phyloP scores from a whole-genome alignment of 1,284 basidiomycete genomes.

The Melampsora larici-populina region DNA sequence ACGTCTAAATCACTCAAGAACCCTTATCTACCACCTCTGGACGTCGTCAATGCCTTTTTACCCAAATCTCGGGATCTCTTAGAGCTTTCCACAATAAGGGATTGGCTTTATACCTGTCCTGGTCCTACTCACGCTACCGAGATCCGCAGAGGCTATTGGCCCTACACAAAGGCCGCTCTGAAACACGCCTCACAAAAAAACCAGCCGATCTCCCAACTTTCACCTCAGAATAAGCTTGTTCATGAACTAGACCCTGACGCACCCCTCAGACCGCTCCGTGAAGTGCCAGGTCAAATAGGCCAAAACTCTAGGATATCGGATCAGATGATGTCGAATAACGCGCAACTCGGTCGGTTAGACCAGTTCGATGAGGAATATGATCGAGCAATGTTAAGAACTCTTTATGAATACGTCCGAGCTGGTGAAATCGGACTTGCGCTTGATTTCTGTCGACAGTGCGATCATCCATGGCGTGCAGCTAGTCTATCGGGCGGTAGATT shows the following conservation, averaged over 20 bases:
- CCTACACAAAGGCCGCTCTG: constrained; percentile 71
- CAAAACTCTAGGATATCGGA: constrained; percentile 48
- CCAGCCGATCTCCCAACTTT: constrained; percentile 55
- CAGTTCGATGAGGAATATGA: constrained; percentile 64
- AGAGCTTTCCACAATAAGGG: constrained; percentile 68
- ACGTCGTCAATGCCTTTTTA: constrained; percentile 69
- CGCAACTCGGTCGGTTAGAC: constrained; percentile 20
- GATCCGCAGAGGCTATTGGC: constrained; percentile 72
- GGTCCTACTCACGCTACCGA: constrained; percentile 63
- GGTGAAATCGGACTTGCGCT: constrained; percentile 79
- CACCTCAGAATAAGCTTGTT: constrained; percentile 59
- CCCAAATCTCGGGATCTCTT: constrained; percentile 62
- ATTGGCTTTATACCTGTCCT: constrained; percentile 75
- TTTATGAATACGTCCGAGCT: constrained; percentile 74
- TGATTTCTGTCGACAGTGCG: constrained; percentile 73
- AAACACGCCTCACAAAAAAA: constrained; percentile 63
- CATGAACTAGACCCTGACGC: constrained; percentile 73
- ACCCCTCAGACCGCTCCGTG: constrained; percentile 57
- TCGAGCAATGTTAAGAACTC: constrained; percentile 66
- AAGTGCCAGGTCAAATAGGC: constrained; percentile 71
- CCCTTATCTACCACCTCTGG: constrained; percentile 60
- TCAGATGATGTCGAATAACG: background rate
- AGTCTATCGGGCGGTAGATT: constrained; percentile 72
- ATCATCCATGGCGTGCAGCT: constrained; percentile 87
- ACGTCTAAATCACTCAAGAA: background rate